Evolutionary conservation across 1,139 yeast genomes (phyloP).

Genomic region (Cylindricascospora bacillispora): DNA sequence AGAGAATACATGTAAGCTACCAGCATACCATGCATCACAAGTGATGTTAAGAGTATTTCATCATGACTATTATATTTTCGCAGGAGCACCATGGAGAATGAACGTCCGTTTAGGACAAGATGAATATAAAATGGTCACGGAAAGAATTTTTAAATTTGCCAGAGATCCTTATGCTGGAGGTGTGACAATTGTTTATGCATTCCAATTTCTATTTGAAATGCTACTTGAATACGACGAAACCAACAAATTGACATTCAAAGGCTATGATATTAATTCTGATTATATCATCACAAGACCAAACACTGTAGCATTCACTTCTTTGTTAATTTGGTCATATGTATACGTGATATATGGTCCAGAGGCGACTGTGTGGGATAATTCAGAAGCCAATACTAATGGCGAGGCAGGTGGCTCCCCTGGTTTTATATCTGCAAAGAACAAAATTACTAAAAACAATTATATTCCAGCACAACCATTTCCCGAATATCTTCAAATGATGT

Average conservation of each 20-base stretch:
- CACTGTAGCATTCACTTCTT: slow-evolving; percentile 38
- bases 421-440: slow-evolving; percentile 25
- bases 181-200: slow-evolving; percentile 50
- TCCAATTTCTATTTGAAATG: slow-evolving; percentile 48
- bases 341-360: slow-evolving; percentile 47
- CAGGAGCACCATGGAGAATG: slow-evolving; percentile 77
- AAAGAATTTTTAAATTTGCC: slow-evolving; percentile 29
- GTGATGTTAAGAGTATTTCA: slow-evolving; percentile 59
- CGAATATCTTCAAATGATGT: slow-evolving; percentile 12
- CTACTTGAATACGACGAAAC: slow-evolving; percentile 35
- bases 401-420: too few relatives aligned
- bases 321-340: slow-evolving; percentile 49
- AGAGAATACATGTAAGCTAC: slow-evolving; percentile 36
- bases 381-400: slow-evolving; percentile 14
- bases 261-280: slow-evolving; percentile 39
- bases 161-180: slow-evolving; percentile 28
- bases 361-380: slow-evolving; percentile 27
- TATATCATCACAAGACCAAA: slow-evolving; percentile 45
- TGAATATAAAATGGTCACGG: slow-evolving; percentile 42
- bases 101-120: slow-evolving; percentile 52
- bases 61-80: slow-evolving; percentile 63
- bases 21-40: slow-evolving; percentile 61
- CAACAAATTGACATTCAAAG: slow-evolving; percentile 3
- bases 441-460: slow-evolving; percentile 14
- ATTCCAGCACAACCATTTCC: slow-evolving; percentile 18